Conservation (phyloP, 106 monocot species). For the Dendrobium chrysotoxum region DNA sequence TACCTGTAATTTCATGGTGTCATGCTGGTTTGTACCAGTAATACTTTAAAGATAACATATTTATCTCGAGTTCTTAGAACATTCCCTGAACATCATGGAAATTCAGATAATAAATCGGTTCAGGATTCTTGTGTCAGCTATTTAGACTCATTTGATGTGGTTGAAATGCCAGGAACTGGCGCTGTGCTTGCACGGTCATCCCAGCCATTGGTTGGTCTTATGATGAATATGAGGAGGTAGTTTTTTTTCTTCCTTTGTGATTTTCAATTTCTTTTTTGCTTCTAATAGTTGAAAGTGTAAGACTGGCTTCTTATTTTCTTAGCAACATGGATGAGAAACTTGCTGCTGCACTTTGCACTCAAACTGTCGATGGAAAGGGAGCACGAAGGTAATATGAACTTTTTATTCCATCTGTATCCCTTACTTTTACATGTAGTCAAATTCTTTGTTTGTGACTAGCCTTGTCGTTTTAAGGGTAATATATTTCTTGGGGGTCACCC, state of each 20-base stretch:
- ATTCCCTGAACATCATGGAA: background rate
- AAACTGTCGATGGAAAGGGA: slow-evolving; percentile 25
- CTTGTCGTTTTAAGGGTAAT: background rate
- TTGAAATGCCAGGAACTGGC: slow-evolving; percentile 51
- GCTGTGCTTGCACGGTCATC: slow-evolving; percentile 96
- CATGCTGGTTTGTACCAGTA: slow-evolving; percentile 50
- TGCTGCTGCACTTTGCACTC: slow-evolving; percentile 80
- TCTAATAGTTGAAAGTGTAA: background rate
- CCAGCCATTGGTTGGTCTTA: slow-evolving; percentile 86
- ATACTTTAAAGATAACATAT: slow-evolving; percentile 5
- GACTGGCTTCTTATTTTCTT: background rate
- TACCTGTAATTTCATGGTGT: slow-evolving; percentile 95
- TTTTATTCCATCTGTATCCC: background rate
- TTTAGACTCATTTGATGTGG: slow-evolving; percentile 3
- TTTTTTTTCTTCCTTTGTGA: background rate
- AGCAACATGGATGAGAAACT: slow-evolving; percentile 97
- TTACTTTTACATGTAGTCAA: background rate
- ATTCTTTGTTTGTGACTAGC: background rate
- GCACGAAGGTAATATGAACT: slow-evolving; percentile 33
- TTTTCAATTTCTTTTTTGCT: background rate
- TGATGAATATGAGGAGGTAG: slow-evolving; percentile 88
- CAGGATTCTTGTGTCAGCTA: background rate
- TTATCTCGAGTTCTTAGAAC: background rate
- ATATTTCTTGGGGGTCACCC: background rate
- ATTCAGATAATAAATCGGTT: background rate